Percentiles rank a stretch among this genome's conserved stretches.
Evolutionary conservation across 768 basidiomycete genomes (phyloP).

Genomic region (Trametes coccinea): DNA sequence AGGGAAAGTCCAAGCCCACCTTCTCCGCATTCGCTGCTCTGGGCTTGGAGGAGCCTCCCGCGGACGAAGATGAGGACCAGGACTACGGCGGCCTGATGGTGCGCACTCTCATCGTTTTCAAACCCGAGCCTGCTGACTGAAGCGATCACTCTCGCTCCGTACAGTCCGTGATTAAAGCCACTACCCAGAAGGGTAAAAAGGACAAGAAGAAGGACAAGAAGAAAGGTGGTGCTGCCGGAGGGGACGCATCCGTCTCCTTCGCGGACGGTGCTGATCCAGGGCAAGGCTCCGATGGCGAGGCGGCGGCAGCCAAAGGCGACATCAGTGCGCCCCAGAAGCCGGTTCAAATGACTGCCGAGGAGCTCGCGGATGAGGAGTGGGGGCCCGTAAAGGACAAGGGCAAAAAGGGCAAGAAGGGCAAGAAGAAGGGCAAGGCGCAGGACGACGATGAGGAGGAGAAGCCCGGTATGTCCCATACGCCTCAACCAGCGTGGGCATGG

Average conservation of each 20-base stretch:
- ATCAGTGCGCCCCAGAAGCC: conserved; percentile 30
- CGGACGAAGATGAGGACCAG: conserved; percentile 17
- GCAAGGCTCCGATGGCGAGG: conserved; percentile 36
- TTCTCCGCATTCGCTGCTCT: conserved; percentile 56
- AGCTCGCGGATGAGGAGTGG: conserved; percentile 50
- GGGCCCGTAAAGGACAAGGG: conserved; percentile 32
- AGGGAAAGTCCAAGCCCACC: conserved; percentile 32
- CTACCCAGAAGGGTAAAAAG: conserved; percentile 13
- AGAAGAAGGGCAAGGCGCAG: conserved; percentile 40
- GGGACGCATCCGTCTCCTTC: conserved; percentile 13
- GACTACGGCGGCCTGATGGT: conserved; percentile 26
- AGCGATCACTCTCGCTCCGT: neutral
- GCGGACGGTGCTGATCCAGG: conserved; percentile 28
- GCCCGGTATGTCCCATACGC: neutral
- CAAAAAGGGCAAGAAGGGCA: conserved; percentile 44
- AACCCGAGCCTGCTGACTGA: neutral
- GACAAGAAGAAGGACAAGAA: conserved; percentile 33
- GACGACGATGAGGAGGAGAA: conserved; percentile 13
- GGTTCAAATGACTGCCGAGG: conserved; percentile 43
- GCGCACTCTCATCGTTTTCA: conserved; percentile 15
- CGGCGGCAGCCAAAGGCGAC: conserved; percentile 35
- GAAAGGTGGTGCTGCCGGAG: conserved; percentile 8
- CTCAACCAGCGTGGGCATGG: too few species aligned
- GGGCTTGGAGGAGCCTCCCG: conserved; percentile 40
- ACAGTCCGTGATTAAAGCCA: conserved; percentile 15